Base-by-base conservation (phyloP, 2,329 filamentous ascomycete genomes). In the Aspergillus novofumigatus region DNA sequence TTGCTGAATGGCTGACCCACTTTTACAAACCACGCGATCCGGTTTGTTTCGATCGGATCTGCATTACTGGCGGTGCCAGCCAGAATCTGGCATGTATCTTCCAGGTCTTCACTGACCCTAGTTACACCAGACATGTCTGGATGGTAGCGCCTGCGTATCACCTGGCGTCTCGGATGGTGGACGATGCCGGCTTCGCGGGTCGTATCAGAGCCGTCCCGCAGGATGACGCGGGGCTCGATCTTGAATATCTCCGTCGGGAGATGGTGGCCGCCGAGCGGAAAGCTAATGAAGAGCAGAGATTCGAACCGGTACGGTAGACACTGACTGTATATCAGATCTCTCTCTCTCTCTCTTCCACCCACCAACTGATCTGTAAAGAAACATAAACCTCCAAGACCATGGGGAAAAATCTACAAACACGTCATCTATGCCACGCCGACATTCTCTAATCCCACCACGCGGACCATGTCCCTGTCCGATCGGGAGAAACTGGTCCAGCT, bases 371-470 rank as follows among this genome's bases (percentile, higher is more conserved):
- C 44, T n/a, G 23, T 54, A 55, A 59, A 82, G 80, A 78, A 73
- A 51, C 74, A 82, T 65, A 92, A 91, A 69, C 77, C 79, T 1
- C 71, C 78, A 0, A 79, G 82, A 20, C 78, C 83, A 14, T 81
- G 84, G 75, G 82, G 86, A 42, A 96, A 96, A 68, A 83, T 90
- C 55, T 97, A 96, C 77, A 87, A 86, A 54, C 90, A 97, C 69
- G 72, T 97, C 64, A 88, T 99, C 65, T 97, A 97, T 72, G 85
- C 86, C 32, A 92, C 96, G 14, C 91, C 94, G 0, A 91, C 91
- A 0, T 95, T 92, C 72, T 86, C 90, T 51, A 97, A 97, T 69
- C 94, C 94, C 0, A 92, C 89, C 0, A 91, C 88, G 29, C 88
- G 88, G 68, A 92, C 90, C 3, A 93, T 95, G 86, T 86, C 87